Evolutionary conservation across 2,329 filamentous ascomycete species (phyloP), one percentile per base, ranked within the genome.

Genomic region (Aureobasidium leucospermi): DNA sequence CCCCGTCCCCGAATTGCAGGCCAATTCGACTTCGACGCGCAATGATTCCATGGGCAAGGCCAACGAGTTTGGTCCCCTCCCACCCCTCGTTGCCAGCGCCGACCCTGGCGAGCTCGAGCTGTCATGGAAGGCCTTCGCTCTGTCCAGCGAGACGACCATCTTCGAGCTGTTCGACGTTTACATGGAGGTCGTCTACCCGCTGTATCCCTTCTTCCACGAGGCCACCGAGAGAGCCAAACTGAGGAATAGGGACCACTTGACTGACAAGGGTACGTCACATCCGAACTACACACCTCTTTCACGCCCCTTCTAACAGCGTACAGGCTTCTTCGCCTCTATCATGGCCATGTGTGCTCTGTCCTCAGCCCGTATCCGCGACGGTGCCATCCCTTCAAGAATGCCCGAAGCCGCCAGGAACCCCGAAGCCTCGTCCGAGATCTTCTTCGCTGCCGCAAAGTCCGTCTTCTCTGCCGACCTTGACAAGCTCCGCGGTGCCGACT

Each of bases 271-370:
- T 59, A 15, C 5, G 56, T 59, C 23, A 23, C 23, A 2, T 23
- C 23, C 23, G 23, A 23, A 23, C 23, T 23, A 23, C 23, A 23
- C 23, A 23, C 9, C 23, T 34, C 28, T 23, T 4, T 9, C 34
- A 23, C 15, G 4, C 11, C 29, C 32, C 6, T 16, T 32, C 28
- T 28, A 29, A 5, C 46, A 23, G 23, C 23, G 23, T 23, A 28
- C 56, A 59, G 57, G 59, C 19, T 61, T 80, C 32, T 82, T 81
- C 64, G 76, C 77, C 13, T 76, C 73, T 0, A 73, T 78, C 19
- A 82, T 82, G 79, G 76, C 79, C 8, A 74, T 76, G 3, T 82
- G 80, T 64, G 76, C 79, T 4, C 69, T 82, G 36, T 74, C 77
- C 7, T 76, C 78, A 3, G 75, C 74, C 6, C 73, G 79, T 42